These are phyloP conservation scores for Penicillium mononematosum DNA, from an alignment of 495 filamentous ascomycete species.

Conservation along the genomic window DNA sequence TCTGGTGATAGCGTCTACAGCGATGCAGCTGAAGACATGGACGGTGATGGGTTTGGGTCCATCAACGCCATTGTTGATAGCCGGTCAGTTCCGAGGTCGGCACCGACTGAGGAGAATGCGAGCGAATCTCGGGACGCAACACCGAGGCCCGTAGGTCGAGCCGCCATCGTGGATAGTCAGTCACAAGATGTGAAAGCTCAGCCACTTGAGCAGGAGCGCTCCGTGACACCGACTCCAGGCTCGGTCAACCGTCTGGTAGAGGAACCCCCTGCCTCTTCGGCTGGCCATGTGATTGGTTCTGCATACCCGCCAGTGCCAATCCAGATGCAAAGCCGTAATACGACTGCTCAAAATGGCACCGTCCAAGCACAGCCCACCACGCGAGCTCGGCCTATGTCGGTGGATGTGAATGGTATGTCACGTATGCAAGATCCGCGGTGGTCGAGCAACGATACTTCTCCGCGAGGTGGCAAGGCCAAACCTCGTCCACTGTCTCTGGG, in stretches of 20 bases:
- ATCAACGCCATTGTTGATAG: slow-evolving; percentile 80
- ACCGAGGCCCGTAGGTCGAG: slow-evolving; percentile 16
- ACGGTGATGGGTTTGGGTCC: slow-evolving; percentile 76
- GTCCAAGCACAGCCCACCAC: slow-evolving; percentile 17
- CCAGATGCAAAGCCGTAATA: slow-evolving; percentile 9
- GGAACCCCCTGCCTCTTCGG: slow-evolving; percentile 22
- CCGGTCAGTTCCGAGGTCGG: slow-evolving; percentile 28
- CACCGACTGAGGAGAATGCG: slow-evolving; percentile 8
- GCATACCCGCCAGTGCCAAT: slow-evolving; percentile 22
- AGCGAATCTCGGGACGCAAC: slow-evolving; percentile 27
- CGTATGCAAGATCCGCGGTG: slow-evolving; percentile 17
- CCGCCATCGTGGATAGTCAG: slow-evolving; percentile 16
- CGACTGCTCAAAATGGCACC: slow-evolving; percentile 9
- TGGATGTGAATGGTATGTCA: slow-evolving; percentile 16
- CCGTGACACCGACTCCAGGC: slow-evolving; percentile 24
- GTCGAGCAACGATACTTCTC: slow-evolving; percentile 10
- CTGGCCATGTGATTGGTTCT: slow-evolving; percentile 21
- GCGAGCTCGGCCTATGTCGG: slow-evolving; percentile 27
- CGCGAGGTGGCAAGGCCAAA: slow-evolving; percentile 12
- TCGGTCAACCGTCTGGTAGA: slow-evolving; percentile 16
- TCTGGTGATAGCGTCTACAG: slow-evolving; percentile 73
- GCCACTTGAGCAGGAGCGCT: slow-evolving; percentile 25
- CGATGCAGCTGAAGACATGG: slow-evolving; percentile 80
- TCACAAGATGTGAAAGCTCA: slow-evolving; percentile 18
- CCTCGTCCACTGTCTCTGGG: slow-evolving; percentile 33